A percentile compares a stretch with the other conserved stretches of the same genome.
Evolutionary conservation across 2,329 filamentous ascomycete species (phyloP).

Genomic region (Cladosporium velox): DNA sequence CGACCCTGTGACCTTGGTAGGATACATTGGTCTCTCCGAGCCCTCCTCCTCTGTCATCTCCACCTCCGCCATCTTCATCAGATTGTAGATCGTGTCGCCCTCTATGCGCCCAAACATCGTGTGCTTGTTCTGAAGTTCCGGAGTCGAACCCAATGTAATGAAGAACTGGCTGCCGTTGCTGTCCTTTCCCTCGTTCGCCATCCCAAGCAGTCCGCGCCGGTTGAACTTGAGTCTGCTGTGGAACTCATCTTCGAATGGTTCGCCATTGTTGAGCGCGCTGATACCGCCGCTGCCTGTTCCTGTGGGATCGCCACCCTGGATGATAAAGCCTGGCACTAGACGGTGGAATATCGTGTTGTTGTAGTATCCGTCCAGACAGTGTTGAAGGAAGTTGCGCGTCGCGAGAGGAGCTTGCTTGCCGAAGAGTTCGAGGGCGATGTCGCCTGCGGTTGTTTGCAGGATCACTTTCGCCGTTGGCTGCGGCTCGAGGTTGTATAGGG

Average conservation of each 20-base stretch:
- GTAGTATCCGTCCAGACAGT: conserved; percentile 94
- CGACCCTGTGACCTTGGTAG: conserved; percentile 71
- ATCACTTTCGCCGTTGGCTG: conserved; percentile 91
- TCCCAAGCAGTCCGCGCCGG: conserved; percentile 83
- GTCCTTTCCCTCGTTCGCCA: conserved; percentile 85
- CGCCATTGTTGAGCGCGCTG: conserved; percentile 85
- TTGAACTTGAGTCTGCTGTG: conserved; percentile 93
- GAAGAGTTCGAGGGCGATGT: conserved; percentile 89
- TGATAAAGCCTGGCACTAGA: conserved; percentile 84
- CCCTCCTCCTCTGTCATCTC: conserved; percentile 71
- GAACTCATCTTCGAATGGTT: conserved; percentile 83
- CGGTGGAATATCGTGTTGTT: conserved; percentile 92
- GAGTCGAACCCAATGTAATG: conserved; percentile 79
- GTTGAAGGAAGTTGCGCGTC: conserved; percentile 92
- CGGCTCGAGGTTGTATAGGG: conserved; percentile 91
- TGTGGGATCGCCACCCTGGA: conserved; percentile 93
- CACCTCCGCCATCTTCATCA: conserved; percentile 88
- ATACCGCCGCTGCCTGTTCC: conserved; percentile 90
- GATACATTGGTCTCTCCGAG: conserved; percentile 81
- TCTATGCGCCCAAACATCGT: conserved; percentile 91
- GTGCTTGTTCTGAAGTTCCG: conserved; percentile 85
- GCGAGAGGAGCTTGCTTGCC: conserved; percentile 90
- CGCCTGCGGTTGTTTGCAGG: conserved; percentile 85
- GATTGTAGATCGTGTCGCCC: conserved; percentile 93
- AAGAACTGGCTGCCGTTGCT: conserved; percentile 98